Base-by-base conservation (phyloP, 2,329 filamentous ascomycete species). In the Aaosphaeria arxii region DNA sequence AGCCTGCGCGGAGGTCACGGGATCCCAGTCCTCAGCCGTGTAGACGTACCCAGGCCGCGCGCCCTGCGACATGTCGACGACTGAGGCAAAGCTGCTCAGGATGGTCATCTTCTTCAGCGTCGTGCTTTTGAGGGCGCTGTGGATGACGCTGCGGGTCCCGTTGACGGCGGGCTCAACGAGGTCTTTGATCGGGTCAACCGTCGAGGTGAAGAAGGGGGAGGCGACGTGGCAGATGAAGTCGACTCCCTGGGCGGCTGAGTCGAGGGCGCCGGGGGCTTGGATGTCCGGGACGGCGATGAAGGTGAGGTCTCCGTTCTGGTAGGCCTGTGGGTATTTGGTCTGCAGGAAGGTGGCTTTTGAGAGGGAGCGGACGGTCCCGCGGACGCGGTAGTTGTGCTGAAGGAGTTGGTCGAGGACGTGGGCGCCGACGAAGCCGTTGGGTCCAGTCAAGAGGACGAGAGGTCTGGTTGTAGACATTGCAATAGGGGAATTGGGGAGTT, bases 241-340 rank as follows among this genome's bases (percentile, higher is more conserved):
- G 45, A 77, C 70, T 3, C 7, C 32, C 45, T 79, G 74, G 47
- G 83, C 73, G 11, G 78, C 80, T 64, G 72, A 60, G 54, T 75
- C 72, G 53, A 91, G 92, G 24, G 86, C 86, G 7, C 79, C 80
- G 13, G 82, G 77, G 49, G 80, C 60, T 0, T 84, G 83, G 53
- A 92, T 83, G 56, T 92, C 86, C 43, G 81, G 75, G 11, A 91
- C 85, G 46, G 90, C 77, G 42, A 63, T 75, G 62, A 82, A 85
- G 44, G 79, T 79, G 24, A 86, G 76, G 61, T 79, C 13, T 4
- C 13, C 11, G 28, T 54, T 44, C 40, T 44, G 51, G 17, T 3
- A 24, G 17, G 17, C 17, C 30, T 39, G 13, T 4, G 49, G 51
- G 32, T 51, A 45, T 2, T 41, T 11, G 6, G 35, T 30, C 6